These are phyloP conservation scores for Penicillium sp. DNA, from an alignment of 2,329 filamentous ascomycete species.

Conservation along the genomic window DNA sequence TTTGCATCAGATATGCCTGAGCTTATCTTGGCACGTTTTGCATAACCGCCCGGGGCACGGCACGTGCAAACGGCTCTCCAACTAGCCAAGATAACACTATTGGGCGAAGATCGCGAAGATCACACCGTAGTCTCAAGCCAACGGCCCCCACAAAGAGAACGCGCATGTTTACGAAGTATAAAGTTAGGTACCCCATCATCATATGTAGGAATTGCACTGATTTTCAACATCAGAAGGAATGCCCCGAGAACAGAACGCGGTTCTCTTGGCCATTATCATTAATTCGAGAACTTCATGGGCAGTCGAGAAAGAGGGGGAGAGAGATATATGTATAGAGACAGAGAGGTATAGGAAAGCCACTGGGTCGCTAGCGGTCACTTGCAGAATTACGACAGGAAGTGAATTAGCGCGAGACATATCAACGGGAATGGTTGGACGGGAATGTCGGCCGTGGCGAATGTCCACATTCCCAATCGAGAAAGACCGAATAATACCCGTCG, in stretches of 20 bases:
- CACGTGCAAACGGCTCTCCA: not conserved
- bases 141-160: not conserved
- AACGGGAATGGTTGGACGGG: not conserved
- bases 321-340: too few species aligned
- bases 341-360: too few species aligned
- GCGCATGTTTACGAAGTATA: not conserved
- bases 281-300: too few species aligned
- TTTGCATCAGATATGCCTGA: not conserved
- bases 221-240: not conserved
- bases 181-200: not conserved
- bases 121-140: not conserved
- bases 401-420: not conserved
- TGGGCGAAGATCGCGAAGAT: not conserved
- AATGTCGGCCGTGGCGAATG: not conserved
- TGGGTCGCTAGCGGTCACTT: not conserved
- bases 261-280: too few species aligned
- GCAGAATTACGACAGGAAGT: not conserved
- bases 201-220: not conserved
- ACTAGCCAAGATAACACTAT: not conserved
- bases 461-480: conserved; percentile 7
- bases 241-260: not conserved
- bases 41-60: not conserved
- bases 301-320: too few species aligned
- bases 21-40: not conserved
- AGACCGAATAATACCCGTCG: conserved; percentile 5